These are phyloP conservation scores for Fusarium sp. DNA, from an alignment of 2,329 filamentous ascomycete genomes.

Conservation along the genomic window DNA sequence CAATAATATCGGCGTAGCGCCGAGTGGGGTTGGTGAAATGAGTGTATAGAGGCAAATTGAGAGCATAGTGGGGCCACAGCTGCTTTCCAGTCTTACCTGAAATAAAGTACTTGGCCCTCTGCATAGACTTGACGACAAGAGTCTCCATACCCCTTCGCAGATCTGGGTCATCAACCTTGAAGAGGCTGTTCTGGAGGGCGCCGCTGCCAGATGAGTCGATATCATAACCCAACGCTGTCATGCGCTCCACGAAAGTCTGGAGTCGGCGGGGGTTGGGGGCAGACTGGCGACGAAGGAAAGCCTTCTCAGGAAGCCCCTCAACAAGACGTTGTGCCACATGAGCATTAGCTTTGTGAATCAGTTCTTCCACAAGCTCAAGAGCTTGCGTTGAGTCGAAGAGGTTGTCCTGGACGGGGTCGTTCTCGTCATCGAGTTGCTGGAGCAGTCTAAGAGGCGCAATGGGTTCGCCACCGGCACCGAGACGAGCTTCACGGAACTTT, in stretches of 20 bases:
- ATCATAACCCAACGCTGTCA: conserved; percentile 89
- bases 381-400: conserved; percentile 91
- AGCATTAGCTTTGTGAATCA: conserved; percentile 91
- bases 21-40: conserved; percentile 97
- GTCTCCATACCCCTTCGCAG: conserved; percentile 99
- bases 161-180: conserved; percentile 88
- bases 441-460: conserved; percentile 88
- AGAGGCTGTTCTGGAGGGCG: conserved; percentile 90
- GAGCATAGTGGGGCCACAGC: conserved; percentile 85
- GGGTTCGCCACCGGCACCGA: conserved; percentile 79
- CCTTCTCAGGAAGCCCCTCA: conserved; percentile 86
- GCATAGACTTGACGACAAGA: conserved; percentile 92
- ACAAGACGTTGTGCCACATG: conserved; percentile 87
- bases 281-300: conserved; percentile 86
- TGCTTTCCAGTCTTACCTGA: conserved; percentile 80
- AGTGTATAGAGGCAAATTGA: conserved; percentile 94
- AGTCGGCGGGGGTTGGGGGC: conserved; percentile 88
- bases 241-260: conserved; percentile 89
- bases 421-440: conserved; percentile 96
- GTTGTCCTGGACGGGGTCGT: conserved; percentile 95
- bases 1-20: conserved; percentile 93
- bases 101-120: conserved; percentile 94
- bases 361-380: conserved; percentile 93
- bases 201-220: conserved; percentile 92
- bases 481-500: conserved; percentile 89